Conservation (phyloP, 768 basidiomycete species). For the Lentinula edodes region DNA sequence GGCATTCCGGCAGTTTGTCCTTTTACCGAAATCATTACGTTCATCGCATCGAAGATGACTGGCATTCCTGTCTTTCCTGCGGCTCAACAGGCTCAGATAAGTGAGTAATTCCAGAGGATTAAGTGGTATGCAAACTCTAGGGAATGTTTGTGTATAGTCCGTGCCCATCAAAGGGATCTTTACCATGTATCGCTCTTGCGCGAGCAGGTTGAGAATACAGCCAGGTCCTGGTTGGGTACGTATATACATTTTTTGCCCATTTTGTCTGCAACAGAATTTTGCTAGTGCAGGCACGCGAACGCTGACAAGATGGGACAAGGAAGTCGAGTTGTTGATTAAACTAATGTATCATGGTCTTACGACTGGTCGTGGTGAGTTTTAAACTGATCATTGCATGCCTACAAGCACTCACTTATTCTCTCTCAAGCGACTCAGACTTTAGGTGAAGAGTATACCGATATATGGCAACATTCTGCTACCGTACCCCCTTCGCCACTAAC, state of each 20-base stretch:
- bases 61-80: constrained; percentile 50
- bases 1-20: constrained; percentile 3
- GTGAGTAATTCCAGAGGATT: constrained; percentile 38
- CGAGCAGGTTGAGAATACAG: constrained; percentile 69
- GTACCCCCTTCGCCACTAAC: constrained; percentile 39
- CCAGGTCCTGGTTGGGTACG: constrained; percentile 75
- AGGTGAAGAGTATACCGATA: constrained; percentile 89
- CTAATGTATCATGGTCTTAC: constrained; percentile 71
- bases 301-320: constrained; percentile 77
- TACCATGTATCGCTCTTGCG: constrained; percentile 71
- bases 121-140: neutral
- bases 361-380: constrained; percentile 57
- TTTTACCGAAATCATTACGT: too few relatives aligned
- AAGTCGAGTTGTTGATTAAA: constrained; percentile 65
- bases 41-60: neutral
- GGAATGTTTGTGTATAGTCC: constrained; percentile 42
- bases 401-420: constrained; percentile 9
- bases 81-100: constrained; percentile 84
- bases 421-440: constrained; percentile 68
- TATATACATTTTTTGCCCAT: constrained; percentile 2
- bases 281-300: constrained; percentile 61
- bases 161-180: constrained; percentile 80
- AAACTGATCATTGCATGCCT: neutral
- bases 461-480: constrained; percentile 62
- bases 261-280: neutral